Conservation (phyloP, 176 grass and related monocot species). For the Oryza meyeriana region DNA sequence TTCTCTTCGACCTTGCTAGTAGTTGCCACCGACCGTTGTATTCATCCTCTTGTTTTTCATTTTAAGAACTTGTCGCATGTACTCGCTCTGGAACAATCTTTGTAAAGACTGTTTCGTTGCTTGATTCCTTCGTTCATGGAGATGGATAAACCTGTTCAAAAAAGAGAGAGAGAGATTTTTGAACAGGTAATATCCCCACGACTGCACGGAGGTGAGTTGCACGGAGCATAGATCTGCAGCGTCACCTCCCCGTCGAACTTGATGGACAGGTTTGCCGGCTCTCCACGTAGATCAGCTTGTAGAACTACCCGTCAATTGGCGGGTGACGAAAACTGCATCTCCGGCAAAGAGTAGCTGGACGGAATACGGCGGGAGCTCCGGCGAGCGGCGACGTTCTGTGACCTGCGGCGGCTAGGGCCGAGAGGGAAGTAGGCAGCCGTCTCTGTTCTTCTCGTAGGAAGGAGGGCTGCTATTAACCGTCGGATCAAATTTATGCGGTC, state of each 20-base stretch:
- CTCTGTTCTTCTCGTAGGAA: too few relatives aligned
- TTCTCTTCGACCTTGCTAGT: neutral
- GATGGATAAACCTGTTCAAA: neutral
- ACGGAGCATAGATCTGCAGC: neutral
- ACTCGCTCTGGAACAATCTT: too few relatives aligned
- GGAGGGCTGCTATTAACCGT: neutral
- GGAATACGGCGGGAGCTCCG: neutral
- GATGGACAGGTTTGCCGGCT: neutral
- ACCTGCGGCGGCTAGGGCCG: too few relatives aligned
- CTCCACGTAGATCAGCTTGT: neutral
- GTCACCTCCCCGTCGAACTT: neutral
- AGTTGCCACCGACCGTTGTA: neutral
- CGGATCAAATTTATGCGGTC: neutral
- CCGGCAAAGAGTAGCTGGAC: too few relatives aligned
- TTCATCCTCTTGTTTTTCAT: neutral
- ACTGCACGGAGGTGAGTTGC: too few relatives aligned
- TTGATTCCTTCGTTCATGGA: neutral
- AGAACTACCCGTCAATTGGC: too few relatives aligned
- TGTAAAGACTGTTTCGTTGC: neutral
- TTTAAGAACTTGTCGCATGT: neutral
- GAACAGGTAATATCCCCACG: too few relatives aligned
- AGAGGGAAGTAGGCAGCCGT: neutral
- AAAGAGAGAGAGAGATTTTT: neutral
- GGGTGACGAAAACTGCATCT: too few relatives aligned
- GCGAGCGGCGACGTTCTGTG: too few relatives aligned